These are phyloP conservation scores for Glycyrrhiza uralensis DNA, from an alignment of 306 rosid genomes.

Conservation along the genomic window DNA sequence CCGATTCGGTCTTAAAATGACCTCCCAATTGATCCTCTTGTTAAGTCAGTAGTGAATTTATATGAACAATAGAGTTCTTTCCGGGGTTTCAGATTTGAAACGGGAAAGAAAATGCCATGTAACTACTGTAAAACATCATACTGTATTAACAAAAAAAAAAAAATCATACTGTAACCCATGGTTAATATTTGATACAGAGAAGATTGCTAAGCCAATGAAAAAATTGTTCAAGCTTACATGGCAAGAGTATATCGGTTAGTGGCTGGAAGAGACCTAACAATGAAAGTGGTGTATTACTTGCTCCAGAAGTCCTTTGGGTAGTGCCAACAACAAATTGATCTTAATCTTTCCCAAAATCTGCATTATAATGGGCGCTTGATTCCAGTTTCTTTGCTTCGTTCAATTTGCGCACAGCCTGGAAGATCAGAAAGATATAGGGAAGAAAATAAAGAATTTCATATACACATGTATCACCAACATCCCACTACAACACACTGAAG, in stretches of 20 bases:
- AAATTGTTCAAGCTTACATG: background rate
- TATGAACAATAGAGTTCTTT: background rate
- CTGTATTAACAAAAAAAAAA: too few species aligned
- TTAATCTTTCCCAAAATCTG: conserved; percentile 66
- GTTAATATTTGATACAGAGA: too few species aligned
- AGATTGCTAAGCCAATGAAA: background rate
- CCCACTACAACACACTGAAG: too few species aligned
- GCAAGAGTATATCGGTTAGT: background rate
- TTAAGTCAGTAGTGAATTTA: background rate
- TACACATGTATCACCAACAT: too few species aligned
- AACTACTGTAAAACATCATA: background rate
- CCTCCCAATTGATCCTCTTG: background rate
- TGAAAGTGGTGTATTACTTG: background rate
- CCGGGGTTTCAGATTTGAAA: background rate
- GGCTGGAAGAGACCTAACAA: background rate
- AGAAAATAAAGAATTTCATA: background rate
- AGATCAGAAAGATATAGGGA: conserved; percentile 13
- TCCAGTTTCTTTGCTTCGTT: conserved; percentile 79
- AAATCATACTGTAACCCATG: background rate
- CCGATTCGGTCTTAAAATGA: too few species aligned
- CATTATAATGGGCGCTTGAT: conserved; percentile 53
- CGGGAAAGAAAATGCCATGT: background rate
- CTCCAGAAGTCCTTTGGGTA: background rate
- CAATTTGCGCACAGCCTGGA: conserved; percentile 65
- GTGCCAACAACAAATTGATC: background rate